Conservation (phyloP, 129 eudicot genomes). For the Ambrosia artemisiifolia region DNA sequence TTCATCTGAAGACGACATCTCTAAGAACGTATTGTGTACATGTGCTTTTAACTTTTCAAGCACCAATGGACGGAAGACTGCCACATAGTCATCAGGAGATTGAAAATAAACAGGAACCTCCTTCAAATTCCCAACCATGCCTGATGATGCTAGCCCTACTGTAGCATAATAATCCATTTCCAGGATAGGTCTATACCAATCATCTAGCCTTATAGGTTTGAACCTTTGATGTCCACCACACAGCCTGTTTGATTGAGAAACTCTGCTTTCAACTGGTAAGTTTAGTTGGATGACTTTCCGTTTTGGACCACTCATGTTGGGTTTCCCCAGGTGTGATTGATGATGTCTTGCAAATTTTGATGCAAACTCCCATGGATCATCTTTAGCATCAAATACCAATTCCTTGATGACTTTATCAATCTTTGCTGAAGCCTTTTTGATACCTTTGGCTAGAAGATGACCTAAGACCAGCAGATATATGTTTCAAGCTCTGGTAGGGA, state of each 20-base stretch:
- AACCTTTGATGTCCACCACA: constrained; percentile 52
- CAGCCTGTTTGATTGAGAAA: constrained; percentile 39
- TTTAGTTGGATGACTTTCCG: constrained; percentile 78
- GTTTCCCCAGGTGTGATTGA: constrained; percentile 46
- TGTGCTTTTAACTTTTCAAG: constrained; percentile 97
- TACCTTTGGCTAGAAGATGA: constrained; percentile 24
- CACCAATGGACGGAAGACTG: constrained; percentile 80
- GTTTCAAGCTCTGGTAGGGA: no score
- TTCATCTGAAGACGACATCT: constrained; percentile 66
- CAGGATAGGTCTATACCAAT: constrained; percentile 82
- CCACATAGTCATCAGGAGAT: constrained; percentile 71
- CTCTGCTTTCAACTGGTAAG: constrained; percentile 54
- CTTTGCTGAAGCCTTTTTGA: constrained; percentile 30
- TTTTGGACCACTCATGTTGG: constrained; percentile 51
- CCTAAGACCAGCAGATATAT: no score
- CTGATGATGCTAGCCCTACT: constrained; percentile 62
- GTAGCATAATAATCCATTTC: constrained; percentile 75
- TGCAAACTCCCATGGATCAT: constrained; percentile 74
- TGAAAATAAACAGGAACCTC: constrained; percentile 80
- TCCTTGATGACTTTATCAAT: constrained; percentile 46
- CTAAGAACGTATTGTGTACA: constrained; percentile 62
- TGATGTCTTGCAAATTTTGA: constrained; percentile 59
- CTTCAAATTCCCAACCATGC: constrained; percentile 48
- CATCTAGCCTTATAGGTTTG: constrained; percentile 75
- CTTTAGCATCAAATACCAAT: constrained; percentile 57